Percentiles rank a stretch among this genome's conserved stretches.
Conservation (phyloP, 805 yeast genomes). For the Sugiyamaella boreocaroliniensis region DNA sequence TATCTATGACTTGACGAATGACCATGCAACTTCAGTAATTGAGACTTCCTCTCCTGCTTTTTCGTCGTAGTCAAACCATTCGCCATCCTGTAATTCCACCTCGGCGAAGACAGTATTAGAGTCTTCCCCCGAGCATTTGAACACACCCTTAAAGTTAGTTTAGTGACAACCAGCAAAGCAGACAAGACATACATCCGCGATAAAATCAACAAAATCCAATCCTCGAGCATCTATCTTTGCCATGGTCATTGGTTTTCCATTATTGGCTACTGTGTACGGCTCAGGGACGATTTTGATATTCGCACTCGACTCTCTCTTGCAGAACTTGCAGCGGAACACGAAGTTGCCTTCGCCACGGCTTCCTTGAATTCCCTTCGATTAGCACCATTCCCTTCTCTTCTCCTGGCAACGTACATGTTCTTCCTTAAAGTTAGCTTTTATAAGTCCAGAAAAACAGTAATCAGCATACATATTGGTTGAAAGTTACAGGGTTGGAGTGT, state of each 20-base stretch:
- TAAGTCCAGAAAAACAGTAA: neutral
- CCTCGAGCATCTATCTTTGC: constrained; percentile 84
- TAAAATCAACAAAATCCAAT: constrained; percentile 59
- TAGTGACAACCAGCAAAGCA: neutral
- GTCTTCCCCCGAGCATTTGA: constrained; percentile 49
- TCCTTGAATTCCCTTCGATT: constrained; percentile 41
- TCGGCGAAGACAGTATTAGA: constrained; percentile 49
- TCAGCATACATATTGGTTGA: constrained; percentile 49
- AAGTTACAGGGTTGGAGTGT: constrained; percentile 63
- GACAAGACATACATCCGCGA: constrained; percentile 39
- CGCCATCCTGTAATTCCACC: constrained; percentile 69
- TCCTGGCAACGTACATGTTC: neutral
- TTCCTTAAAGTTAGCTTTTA: neutral
- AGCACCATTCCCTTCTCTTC: too few relatives aligned
- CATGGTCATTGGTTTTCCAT: constrained; percentile 41
- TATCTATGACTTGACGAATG: constrained; percentile 34
- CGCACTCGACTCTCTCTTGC: constrained; percentile 39
- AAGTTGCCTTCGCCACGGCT: constrained; percentile 81
- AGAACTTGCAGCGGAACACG: constrained; percentile 65
- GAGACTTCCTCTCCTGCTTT: constrained; percentile 73
- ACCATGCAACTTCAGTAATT: constrained; percentile 67
- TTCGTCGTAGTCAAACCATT: constrained; percentile 96
- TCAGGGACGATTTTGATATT: constrained; percentile 22
- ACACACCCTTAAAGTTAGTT: constrained; percentile 37
- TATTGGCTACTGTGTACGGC: constrained; percentile 35